Evolutionary conservation across 306 rosid species (phyloP).

Genomic region (Trichosanthes cucumerina): DNA sequence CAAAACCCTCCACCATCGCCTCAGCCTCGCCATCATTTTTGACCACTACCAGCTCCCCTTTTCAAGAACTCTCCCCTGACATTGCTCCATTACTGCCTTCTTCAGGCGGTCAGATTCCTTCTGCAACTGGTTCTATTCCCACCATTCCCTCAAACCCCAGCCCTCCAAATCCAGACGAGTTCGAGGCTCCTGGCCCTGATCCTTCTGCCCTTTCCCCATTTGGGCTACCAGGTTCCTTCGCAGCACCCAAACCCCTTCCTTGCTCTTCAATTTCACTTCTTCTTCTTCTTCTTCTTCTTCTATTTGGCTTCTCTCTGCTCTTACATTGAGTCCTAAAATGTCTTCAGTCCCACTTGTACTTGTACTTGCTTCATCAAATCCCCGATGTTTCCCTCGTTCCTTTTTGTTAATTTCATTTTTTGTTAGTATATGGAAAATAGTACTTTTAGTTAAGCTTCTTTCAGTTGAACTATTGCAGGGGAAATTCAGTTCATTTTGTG

Average conservation of each 20-base stretch:
- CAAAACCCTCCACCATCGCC: conserved; percentile 25
- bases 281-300: conserved; percentile 25
- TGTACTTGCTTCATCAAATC: neutral
- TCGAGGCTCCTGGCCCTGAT: conserved; percentile 36
- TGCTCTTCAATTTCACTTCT: conserved; percentile 12
- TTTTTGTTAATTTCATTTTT: neutral
- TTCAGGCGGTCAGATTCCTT: conserved; percentile 46
- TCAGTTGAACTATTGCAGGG: neutral
- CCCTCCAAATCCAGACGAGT: conserved; percentile 76
- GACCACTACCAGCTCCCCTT: conserved; percentile 22
- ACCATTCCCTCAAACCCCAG: conserved; percentile 82
- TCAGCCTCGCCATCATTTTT: neutral
- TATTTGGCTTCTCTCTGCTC: neutral
- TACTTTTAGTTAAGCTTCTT: neutral
- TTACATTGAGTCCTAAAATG: neutral
- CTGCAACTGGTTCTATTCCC: conserved; percentile 64
- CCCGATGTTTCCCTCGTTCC: neutral
- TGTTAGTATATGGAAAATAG: neutral
- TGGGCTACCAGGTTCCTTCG: conserved; percentile 42
- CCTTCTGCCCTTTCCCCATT: conserved; percentile 46
- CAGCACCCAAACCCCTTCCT: conserved; percentile 22
- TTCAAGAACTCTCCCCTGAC: conserved; percentile 59
- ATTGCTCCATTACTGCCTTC: conserved; percentile 85
- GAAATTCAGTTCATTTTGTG: neutral
- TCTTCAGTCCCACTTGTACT: neutral